Base-by-base conservation (phyloP, 2,329 filamentous ascomycete genomes). In the Calonectria multiphialidica region DNA sequence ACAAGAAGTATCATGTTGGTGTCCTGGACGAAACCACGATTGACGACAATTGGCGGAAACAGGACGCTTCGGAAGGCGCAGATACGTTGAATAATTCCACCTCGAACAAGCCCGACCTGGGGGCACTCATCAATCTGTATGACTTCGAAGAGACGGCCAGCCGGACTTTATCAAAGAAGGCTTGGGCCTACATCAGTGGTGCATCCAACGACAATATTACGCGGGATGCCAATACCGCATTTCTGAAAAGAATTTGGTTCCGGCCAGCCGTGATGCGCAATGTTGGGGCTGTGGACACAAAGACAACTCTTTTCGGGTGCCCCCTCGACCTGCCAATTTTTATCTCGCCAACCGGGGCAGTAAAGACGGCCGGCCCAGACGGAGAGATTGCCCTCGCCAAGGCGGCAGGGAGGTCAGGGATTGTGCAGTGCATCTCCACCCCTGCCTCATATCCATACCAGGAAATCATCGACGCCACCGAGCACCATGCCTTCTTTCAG, bases 371-470 rank as follows among this genome's bases (percentile, higher is more conserved):
- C 0, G 72, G 74, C 0, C 59, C 72, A 6, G 73, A 78, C 28
- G 78, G 78, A 7, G 76, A 79, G 5, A 21, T 79, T 5, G 72
- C 76, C 9, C 23, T 77, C 1, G 77, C 76, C 9, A 65, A 55
- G 28, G 77, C 63, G 33, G 77, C 77, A 12, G 67, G 57, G 64
- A 82, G 78, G 2, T 82, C 86, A 16, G 88, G 89, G 0, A 86
- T 92, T 8, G 87, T 91, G 35, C 90, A 92, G 77, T 89, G 88
- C 63, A 84, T 93, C 50, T 91, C 89, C 18, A 93, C 91, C 15
- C 90, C 89, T 63, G 90, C 91, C 1, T 90, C 89, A 1, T 93
- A 88, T 74, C 86, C 90, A 0, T 84, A 91, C 44, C 79, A 85
- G 1, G 90, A 92, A 66, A 88, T 93, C 35, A 82, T 86, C 68